These are phyloP conservation scores for Solanum pimpinellifolium DNA, from an alignment of 257 asterid genomes.

Conservation along the genomic window DNA sequence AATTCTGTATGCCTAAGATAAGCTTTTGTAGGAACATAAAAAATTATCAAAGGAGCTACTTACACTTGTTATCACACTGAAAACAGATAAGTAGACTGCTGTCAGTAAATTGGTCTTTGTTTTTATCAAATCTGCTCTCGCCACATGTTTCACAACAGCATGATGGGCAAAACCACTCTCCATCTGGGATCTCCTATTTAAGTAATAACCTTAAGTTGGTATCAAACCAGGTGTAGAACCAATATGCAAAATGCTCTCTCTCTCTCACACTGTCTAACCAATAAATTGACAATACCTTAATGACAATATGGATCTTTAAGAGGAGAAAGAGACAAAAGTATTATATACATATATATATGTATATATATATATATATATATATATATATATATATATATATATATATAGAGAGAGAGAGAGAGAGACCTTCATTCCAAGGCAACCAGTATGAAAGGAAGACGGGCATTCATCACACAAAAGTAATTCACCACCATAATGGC, in stretches of 20 bases:
- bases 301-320: background rate
- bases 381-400: too few species aligned
- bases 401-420: background rate
- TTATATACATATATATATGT: too few species aligned
- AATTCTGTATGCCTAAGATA: background rate
- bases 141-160: constrained; percentile 70
- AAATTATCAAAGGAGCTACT: constrained; percentile 13
- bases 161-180: constrained; percentile 81
- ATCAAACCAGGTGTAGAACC: background rate
- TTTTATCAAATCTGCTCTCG: constrained; percentile 10
- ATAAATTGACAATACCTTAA: background rate
- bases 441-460: constrained; percentile 52
- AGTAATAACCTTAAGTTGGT: background rate
- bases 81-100: constrained; percentile 26
- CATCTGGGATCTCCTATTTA: constrained; percentile 61
- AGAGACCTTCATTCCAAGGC: constrained; percentile 63
- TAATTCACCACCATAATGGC: constrained; percentile 71
- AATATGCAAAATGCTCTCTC: constrained; percentile 1
- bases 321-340: background rate
- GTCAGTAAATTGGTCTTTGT: constrained; percentile 10
- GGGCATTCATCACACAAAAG: constrained; percentile 72
- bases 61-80: constrained; percentile 71
- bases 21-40: background rate
- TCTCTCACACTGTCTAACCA: background rate
- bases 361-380: background rate